These are phyloP conservation scores for Trametes sanguinea DNA, from an alignment of 768 basidiomycete genomes.

Conservation along the genomic window DNA sequence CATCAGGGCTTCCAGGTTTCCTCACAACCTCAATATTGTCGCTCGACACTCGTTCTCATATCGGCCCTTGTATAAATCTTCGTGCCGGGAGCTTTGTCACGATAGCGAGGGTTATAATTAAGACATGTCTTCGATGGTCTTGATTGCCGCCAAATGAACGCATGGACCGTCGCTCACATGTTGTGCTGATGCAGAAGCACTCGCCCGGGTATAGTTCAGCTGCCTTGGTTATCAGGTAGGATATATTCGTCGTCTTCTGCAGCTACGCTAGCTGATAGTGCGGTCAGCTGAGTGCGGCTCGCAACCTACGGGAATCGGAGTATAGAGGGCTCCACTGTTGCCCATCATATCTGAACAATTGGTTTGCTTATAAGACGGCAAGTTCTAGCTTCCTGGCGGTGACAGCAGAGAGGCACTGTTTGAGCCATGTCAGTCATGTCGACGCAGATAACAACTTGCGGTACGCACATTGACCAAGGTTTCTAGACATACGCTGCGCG, in stretches of 20 bases:
- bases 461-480: not conserved
- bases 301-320: too few relatives aligned
- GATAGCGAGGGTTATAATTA: not conserved
- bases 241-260: slow-evolving; percentile 6
- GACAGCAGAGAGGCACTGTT: too few relatives aligned
- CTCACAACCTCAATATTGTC: not conserved
- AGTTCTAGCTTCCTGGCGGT: too few relatives aligned
- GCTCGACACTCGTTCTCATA: not conserved
- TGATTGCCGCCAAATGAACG: slow-evolving; percentile 21
- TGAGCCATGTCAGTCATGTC: too few relatives aligned
- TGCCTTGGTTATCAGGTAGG: slow-evolving; percentile 15
- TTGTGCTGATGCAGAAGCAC: slow-evolving; percentile 4
- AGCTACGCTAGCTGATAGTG: not conserved
- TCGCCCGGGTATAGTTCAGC: not conserved
- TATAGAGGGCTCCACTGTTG: not conserved
- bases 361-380: too few relatives aligned
- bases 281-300: not conserved
- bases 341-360: too few relatives aligned
- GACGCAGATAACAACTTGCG: not conserved
- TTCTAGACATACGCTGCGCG: not conserved
- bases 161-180: slow-evolving; percentile 21
- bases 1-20: not conserved
- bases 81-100: not conserved
- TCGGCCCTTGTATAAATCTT: not conserved
- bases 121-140: not conserved